phyloP scores from a whole-genome alignment of 257 asterid species.

The Striga asiatica region DNA sequence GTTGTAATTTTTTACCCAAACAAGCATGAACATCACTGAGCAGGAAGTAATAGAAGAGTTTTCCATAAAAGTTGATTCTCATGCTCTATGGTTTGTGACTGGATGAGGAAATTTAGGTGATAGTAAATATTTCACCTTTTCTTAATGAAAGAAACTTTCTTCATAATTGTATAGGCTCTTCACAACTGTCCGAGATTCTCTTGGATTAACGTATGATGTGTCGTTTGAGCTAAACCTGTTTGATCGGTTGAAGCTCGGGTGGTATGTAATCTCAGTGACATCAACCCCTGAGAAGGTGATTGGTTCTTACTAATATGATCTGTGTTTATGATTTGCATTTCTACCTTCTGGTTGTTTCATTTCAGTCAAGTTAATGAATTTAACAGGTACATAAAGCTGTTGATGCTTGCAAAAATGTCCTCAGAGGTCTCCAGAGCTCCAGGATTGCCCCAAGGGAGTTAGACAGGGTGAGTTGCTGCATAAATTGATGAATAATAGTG shows the following conservation, averaged over 20 bases:
- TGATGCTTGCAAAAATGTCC: slow-evolving; percentile 97
- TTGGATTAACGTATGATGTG: slow-evolving; percentile 92
- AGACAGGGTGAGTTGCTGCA: slow-evolving; percentile 73
- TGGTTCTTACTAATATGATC: slow-evolving; percentile 8
- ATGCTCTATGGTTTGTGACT: neutral
- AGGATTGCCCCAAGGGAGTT: slow-evolving; percentile 81
- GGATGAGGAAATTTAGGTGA: neutral
- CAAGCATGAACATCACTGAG: neutral
- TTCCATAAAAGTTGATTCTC: neutral
- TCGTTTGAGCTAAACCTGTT: slow-evolving; percentile 95
- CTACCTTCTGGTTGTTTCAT: slow-evolving; percentile 13
- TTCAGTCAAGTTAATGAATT: slow-evolving; percentile 7
- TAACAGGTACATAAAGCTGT: slow-evolving; percentile 96
- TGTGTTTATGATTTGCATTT: slow-evolving; percentile 6
- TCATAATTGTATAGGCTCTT: slow-evolving; percentile 53
- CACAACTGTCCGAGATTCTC: slow-evolving; percentile 98
- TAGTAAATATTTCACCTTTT: neutral
- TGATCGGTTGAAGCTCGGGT: slow-evolving; percentile 95
- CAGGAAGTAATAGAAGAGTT: no score
- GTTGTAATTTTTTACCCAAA: no score
- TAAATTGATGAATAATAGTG: slow-evolving; percentile 1
- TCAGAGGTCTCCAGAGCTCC: slow-evolving; percentile 73
- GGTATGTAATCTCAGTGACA: slow-evolving; percentile 95
- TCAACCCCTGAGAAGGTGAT: slow-evolving; percentile 99
- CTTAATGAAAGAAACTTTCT: neutral